These are phyloP conservation scores for Streptanthus diversifolius DNA, from an alignment of 345 rosid genomes.

Conservation along the genomic window DNA sequence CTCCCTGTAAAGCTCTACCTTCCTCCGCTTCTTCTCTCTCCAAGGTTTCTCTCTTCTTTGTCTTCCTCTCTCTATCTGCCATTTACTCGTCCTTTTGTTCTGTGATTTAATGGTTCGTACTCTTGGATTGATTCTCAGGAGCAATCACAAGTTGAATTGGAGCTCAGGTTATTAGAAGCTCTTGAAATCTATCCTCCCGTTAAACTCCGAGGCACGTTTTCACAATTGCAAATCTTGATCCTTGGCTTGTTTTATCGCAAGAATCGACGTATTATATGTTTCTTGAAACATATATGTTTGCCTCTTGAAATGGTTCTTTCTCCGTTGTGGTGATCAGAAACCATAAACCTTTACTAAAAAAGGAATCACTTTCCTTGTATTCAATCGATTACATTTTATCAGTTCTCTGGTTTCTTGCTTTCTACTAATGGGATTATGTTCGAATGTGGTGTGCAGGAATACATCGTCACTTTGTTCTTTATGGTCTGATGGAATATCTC, in stretches of 20 bases:
- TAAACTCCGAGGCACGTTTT: conserved; percentile 63
- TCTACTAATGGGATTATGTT: not conserved
- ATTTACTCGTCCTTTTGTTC: not conserved
- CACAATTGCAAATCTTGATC: not conserved
- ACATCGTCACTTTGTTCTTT: conserved; percentile 91
- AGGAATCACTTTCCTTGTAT: not conserved
- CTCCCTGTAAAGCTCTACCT: conserved; percentile 92
- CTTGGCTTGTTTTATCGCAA: not conserved
- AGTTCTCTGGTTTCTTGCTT: conserved; percentile 14
- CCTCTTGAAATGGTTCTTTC: not conserved
- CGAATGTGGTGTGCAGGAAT: conserved; percentile 50
- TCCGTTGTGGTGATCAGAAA: conserved; percentile 15
- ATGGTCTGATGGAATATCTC: conserved; percentile 88
- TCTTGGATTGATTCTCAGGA: conserved; percentile 45
- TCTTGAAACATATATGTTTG: not conserved
- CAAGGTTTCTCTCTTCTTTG: conserved; percentile 48
- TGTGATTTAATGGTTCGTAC: not conserved
- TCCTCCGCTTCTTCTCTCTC: conserved; percentile 94
- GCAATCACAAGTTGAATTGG: conserved; percentile 93
- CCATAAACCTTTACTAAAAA: not conserved
- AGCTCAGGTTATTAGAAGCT: conserved; percentile 85
- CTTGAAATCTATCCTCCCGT: conserved; percentile 87
- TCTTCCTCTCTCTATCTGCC: not conserved
- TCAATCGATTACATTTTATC: not conserved
- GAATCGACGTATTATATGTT: not conserved